Evolutionary conservation across 2,329 filamentous ascomycete species (phyloP).

Genomic region (Ceratocystiopsis sp.): DNA sequence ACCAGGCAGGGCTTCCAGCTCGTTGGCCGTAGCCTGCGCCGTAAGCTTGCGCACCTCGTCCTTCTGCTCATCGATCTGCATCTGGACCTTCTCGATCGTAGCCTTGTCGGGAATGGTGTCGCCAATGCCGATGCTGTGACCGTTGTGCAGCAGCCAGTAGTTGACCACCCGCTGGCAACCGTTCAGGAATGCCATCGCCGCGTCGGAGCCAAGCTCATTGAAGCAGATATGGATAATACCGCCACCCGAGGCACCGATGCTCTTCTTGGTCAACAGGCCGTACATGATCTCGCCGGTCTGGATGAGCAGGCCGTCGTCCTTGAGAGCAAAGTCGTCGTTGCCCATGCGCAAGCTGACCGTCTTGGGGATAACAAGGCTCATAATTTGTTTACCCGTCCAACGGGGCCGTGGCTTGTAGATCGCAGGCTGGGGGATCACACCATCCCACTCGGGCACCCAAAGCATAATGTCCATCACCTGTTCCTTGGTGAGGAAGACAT

Average conservation of each 20-base stretch:
- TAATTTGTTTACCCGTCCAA: constrained; percentile 97
- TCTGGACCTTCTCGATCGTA: constrained; percentile 73
- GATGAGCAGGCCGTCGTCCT: constrained; percentile 66
- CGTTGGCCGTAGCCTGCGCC: constrained; percentile 62
- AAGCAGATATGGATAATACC: constrained; percentile 93
- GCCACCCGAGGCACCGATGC: constrained; percentile 72
- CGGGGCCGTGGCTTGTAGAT: constrained; percentile 82
- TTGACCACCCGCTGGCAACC: constrained; percentile 87
- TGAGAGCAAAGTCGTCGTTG: constrained; percentile 46
- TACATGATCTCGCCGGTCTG: constrained; percentile 80
- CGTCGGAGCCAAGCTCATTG: constrained; percentile 78
- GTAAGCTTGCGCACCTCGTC: constrained; percentile 62
- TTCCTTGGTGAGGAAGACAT: constrained; percentile 79
- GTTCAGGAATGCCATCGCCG: constrained; percentile 89
- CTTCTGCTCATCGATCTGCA: constrained; percentile 69
- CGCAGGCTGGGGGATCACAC: constrained; percentile 80
- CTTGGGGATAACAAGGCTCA: constrained; percentile 78
- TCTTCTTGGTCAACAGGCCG: constrained; percentile 85
- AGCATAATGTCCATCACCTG: constrained; percentile 93
- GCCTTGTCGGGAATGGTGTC: constrained; percentile 83
- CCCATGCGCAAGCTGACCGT: constrained; percentile 64
- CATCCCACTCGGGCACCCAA: constrained; percentile 97
- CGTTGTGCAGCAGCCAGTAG: constrained; percentile 93
- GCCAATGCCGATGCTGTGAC: constrained; percentile 95
- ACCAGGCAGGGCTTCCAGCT: constrained; percentile 82